Evolutionary conservation across 306 rosid genomes (phyloP).

Genomic region (Quercus berberidifolia): DNA sequence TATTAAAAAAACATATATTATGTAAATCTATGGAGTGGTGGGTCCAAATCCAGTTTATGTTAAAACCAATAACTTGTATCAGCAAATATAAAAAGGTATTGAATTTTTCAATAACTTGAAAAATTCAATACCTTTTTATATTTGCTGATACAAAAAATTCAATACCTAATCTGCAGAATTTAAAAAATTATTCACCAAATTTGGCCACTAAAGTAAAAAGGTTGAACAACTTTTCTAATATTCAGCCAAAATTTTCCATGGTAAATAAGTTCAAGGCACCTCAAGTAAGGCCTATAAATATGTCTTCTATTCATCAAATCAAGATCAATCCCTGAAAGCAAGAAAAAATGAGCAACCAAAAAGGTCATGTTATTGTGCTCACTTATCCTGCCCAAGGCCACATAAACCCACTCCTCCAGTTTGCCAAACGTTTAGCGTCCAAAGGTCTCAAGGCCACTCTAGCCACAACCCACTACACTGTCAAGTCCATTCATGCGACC

Average conservation of each 20-base stretch:
- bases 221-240: background rate
- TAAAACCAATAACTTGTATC: background rate
- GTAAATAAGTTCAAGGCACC: background rate
- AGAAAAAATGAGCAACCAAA: conserved; percentile 12
- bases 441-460: conserved; percentile 35
- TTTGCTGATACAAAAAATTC: too few relatives aligned
- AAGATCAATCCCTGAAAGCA: background rate
- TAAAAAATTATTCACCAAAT: background rate
- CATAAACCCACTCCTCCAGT: conserved; percentile 24
- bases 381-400: conserved; percentile 14
- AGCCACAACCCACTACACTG: conserved; percentile 32
- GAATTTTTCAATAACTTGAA: background rate
- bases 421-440: conserved; percentile 35
- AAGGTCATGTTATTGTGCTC: conserved; percentile 21
- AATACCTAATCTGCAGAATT: background rate
- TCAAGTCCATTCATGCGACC: conserved; percentile 23
- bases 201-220: background rate
- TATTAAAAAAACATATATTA: background rate
- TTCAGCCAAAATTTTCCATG: background rate
- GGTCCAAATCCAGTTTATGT: background rate
- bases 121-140: background rate
- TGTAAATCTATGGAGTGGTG: background rate
- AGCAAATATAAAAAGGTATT: too few relatives aligned
- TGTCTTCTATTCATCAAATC: background rate
- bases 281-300: background rate